Conservation (phyloP, 345 rosid species). For the Euphorbia peplus region DNA sequence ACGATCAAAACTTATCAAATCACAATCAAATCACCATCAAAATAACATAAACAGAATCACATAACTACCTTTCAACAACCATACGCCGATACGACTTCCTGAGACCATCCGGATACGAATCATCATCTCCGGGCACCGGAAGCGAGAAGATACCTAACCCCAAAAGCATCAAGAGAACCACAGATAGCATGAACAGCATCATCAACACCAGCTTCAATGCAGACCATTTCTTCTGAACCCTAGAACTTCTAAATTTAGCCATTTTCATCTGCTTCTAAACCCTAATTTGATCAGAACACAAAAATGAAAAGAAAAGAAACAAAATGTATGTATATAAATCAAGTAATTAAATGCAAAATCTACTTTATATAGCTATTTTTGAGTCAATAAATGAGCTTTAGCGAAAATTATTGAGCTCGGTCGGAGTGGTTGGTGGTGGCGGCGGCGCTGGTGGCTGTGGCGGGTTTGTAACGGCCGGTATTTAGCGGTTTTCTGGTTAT, state of each 20-base stretch:
- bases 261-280: conserved; percentile 32
- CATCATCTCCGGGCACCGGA: conserved; percentile 49
- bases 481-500: neutral
- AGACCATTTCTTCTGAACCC: conserved; percentile 64
- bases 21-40: neutral
- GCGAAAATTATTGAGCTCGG: neutral
- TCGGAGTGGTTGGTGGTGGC: neutral
- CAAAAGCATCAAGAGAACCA: conserved; percentile 65
- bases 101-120: conserved; percentile 46
- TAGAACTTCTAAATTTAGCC: conserved; percentile 66
- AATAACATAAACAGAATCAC: neutral
- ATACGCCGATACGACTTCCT: conserved; percentile 49
- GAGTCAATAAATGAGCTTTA: neutral
- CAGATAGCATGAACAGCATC: conserved; percentile 59
- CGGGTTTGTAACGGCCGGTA: neutral
- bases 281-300: conserved; percentile 18
- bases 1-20: neutral
- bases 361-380: neutral
- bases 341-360: neutral
- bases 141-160: conserved; percentile 70
- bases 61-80: conserved; percentile 49
- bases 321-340: neutral
- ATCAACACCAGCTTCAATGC: conserved; percentile 45
- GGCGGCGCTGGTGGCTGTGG: neutral
- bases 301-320: too few species aligned